Evolutionary conservation across 208 protist species (phyloP), one percentile per base, ranked within the genome.

Genomic region (Leishmania martiniquensis): DNA sequence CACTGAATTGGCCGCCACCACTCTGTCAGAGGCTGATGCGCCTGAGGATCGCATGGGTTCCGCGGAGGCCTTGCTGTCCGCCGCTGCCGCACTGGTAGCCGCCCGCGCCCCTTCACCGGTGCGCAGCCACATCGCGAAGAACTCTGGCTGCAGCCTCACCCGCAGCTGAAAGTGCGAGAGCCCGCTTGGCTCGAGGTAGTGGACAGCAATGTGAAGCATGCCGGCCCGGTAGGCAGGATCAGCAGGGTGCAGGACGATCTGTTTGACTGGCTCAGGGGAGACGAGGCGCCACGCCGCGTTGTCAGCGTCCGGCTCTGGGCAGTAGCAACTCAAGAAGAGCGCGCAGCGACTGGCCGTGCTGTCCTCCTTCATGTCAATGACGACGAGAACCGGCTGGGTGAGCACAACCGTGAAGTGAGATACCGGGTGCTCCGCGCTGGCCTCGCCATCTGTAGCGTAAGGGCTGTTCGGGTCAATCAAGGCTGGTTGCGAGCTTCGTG

Each of bases 281-380:
- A 89, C 77, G 57, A 90, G 79, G 54, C 89, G 87, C 95, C 95
- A 98, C 42, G 93, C 82, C 17, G 95, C 93, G 22, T 87, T 98
- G 74, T 95, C 85, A 29, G 76, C 85, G 75, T 82, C 92, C 6
- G 93, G 93, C 20, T 87, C 75, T 5, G 80, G 45, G 47, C 92
- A 89, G 22, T 70, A 87, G 51, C 91, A 90, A 77, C 91, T 96
- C 44, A 93, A 75, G 55, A 96, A 81, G 52, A 98, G 76, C 17
- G 87, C 80, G 73, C 93, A 97, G 37, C 91, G 87, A 47, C 90
- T 86, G 2, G 90, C 89, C 29, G 82, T 90, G 83, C 94, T 96
- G 51, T 87, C 89, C 83, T 98, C 93, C 72, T 94, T 91, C 81
- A 96, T 88, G 25, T 87, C 83, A 45, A 98, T 82, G 34, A 83